Conservation (phyloP, 331 rosid species). For the Rhamnella rubrinervis region DNA sequence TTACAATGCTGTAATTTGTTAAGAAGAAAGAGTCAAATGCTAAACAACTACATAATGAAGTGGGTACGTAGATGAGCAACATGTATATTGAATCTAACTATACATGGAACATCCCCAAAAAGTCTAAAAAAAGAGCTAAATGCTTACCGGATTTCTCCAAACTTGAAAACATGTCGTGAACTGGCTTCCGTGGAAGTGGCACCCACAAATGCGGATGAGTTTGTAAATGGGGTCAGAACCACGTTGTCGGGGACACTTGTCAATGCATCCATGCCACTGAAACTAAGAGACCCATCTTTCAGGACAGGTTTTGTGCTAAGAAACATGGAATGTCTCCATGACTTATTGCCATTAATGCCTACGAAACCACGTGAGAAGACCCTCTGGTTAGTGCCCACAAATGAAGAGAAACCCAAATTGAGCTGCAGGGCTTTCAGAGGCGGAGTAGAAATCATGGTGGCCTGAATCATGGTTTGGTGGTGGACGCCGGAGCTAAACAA, state of each 20-base stretch:
- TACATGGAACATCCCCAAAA: no score
- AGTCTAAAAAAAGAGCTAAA: neutral
- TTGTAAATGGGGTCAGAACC: conserved; percentile 30
- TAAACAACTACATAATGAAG: no score
- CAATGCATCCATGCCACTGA: conserved; percentile 23
- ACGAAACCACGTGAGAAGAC: conserved; percentile 21
- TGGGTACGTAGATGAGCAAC: no score
- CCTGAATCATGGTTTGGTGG: conserved; percentile 26
- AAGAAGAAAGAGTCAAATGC: no score
- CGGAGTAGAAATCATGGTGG: conserved; percentile 12
- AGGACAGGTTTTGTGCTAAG: conserved; percentile 28
- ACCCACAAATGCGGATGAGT: conserved; percentile 39
- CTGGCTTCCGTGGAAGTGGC: conserved; percentile 26
- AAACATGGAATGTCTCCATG: conserved; percentile 31
- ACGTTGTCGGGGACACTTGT: conserved; percentile 40
- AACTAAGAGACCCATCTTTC: conserved; percentile 28
- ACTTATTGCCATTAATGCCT: neutral
- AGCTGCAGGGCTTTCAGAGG: conserved; percentile 24
- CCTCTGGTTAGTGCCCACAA: conserved; percentile 8
- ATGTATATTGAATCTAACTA: no score
- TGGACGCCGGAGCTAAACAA: neutral
- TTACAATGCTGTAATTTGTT: no score
- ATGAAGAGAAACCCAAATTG: conserved; percentile 18
- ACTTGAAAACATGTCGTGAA: conserved; percentile 40
- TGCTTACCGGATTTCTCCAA: conserved; percentile 32